Percentiles rank a stretch among this genome's conserved stretches.
phyloP scores from a whole-genome alignment of 306 rosid species.

The Trifolium pratense region DNA sequence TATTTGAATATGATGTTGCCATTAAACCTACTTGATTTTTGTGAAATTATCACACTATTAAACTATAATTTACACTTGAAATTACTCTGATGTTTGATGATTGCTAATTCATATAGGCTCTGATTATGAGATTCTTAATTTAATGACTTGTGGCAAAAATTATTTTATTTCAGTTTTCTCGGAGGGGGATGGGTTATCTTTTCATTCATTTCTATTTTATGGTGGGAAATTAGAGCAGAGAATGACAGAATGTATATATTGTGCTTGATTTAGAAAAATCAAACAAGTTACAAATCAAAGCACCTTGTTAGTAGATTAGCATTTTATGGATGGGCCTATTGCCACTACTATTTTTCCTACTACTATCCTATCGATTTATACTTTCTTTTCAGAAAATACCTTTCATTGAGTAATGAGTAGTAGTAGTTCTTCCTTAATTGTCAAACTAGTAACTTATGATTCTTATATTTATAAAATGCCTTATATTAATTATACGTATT shows the following conservation, averaged over 20 bases:
- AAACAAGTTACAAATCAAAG: constrained; percentile 20
- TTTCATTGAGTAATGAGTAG: neutral
- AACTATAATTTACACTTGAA: neutral
- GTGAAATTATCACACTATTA: constrained; percentile 1
- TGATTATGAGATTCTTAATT: too few relatives aligned
- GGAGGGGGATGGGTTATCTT: too few relatives aligned
- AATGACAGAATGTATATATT: neutral
- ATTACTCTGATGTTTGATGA: too few relatives aligned
- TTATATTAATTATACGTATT: neutral
- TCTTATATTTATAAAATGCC: constrained; percentile 3
- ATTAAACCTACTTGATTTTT: constrained; percentile 34
- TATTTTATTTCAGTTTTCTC: too few relatives aligned
- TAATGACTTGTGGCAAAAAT: too few relatives aligned
- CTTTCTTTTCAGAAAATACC: neutral
- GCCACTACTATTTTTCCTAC: constrained; percentile 6
- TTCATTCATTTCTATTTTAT: too few relatives aligned
- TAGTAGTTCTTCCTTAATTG: neutral
- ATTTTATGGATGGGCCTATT: constrained; percentile 1
- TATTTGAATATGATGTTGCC: constrained; percentile 27
- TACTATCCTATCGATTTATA: neutral
- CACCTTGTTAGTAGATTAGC: constrained; percentile 26
- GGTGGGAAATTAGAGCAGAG: too few relatives aligned
- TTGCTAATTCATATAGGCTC: too few relatives aligned
- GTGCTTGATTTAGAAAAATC: neutral
- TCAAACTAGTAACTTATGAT: constrained; percentile 19